A percentile compares a stretch with the other conserved stretches of the same genome.
Evolutionary conservation across 257 asterid genomes (phyloP).

Genomic region (Solanum ossicruentum): DNA sequence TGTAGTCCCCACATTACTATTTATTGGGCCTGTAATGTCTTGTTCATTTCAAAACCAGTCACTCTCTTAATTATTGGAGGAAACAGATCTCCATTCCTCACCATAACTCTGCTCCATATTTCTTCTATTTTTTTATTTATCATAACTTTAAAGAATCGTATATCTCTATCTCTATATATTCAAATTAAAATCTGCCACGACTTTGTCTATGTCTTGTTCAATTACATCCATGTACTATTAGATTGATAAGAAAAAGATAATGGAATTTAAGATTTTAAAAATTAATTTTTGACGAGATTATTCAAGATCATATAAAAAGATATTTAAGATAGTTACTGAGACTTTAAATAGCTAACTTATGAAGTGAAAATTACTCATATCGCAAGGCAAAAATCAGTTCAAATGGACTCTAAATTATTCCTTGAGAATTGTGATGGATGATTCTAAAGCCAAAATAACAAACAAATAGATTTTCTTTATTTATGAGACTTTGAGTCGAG

Average conservation of each 20-base stretch:
- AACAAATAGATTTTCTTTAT: not conserved
- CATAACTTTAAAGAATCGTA: not conserved
- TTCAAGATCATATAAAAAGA: no score
- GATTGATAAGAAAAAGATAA: not conserved
- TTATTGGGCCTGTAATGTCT: not conserved
- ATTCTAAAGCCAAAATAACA: not conserved
- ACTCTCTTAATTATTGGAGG: not conserved
- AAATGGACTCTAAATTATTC: not conserved
- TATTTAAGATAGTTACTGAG: no score
- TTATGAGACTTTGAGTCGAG: accelerated
- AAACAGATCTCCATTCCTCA: not conserved
- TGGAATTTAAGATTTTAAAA: no score
- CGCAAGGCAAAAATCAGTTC: no score
- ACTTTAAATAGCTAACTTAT: no score
- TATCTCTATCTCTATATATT: not conserved
- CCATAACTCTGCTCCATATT: not conserved
- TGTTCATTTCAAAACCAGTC: not conserved
- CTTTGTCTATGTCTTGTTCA: not conserved
- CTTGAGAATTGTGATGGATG: not conserved
- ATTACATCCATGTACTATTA: not conserved
- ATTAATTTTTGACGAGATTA: not conserved
- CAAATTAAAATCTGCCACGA: not conserved
- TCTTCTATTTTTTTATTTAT: not conserved
- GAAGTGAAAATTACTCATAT: no score
- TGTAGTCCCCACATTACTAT: not conserved